Evolutionary conservation across 2,329 filamentous ascomycete genomes (phyloP).

Genomic region (Trichoderma endophyticum): DNA sequence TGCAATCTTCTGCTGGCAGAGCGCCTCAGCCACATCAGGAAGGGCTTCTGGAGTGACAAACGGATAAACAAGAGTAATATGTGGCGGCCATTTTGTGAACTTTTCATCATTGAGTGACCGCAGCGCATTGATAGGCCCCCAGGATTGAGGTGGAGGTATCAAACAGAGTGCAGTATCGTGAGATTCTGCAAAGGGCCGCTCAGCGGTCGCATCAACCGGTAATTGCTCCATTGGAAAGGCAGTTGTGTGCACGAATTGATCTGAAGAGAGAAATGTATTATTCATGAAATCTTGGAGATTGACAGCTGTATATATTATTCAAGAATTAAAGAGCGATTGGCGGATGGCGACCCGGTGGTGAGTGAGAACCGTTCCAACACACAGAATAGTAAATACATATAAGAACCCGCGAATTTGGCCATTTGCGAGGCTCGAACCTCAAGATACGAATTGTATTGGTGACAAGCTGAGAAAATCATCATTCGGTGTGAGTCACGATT

Average conservation of each 20-base stretch:
- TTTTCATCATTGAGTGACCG: conserved; percentile 62
- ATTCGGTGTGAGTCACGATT: conserved; percentile 8
- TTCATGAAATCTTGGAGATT: not conserved
- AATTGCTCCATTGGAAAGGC: not conserved
- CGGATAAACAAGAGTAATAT: conserved; percentile 65
- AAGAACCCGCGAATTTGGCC: not conserved
- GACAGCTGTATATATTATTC: not conserved
- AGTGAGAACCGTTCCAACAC: not conserved
- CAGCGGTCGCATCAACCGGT: not conserved
- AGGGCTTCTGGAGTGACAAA: conserved; percentile 54
- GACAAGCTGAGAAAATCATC: not conserved
- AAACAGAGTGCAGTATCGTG: conserved; percentile 61
- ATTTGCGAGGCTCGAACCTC: not conserved
- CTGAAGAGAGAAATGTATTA: not conserved
- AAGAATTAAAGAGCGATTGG: not conserved
- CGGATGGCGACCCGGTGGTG: not conserved
- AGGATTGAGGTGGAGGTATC: conserved; percentile 50
- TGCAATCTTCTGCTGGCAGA: conserved; percentile 22
- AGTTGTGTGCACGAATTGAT: not conserved
- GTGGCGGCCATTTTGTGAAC: conserved; percentile 61
- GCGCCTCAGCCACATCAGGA: conserved; percentile 36
- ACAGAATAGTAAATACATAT: not conserved
- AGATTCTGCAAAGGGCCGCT: conserved; percentile 4
- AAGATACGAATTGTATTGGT: not conserved
- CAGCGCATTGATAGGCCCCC: conserved; percentile 50